These are phyloP conservation scores for Sporobolus alterniflorus DNA, from an alignment of 202 grass and related monocot species.

Conservation along the genomic window DNA sequence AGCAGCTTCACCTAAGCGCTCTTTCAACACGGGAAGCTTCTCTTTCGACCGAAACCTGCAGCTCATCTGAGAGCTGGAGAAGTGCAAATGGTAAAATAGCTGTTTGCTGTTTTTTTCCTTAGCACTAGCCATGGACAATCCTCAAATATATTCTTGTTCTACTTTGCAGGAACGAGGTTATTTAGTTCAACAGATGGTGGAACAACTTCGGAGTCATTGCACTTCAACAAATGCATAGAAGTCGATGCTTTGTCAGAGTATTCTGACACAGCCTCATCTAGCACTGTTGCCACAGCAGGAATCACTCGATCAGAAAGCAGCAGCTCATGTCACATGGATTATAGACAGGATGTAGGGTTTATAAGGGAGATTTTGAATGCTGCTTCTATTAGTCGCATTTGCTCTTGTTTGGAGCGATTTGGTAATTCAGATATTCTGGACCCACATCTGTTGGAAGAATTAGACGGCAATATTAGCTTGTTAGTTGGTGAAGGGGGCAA, in stretches of 20 bases:
- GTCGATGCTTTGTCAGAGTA: slow-evolving; percentile 57
- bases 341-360: slow-evolving; percentile 59
- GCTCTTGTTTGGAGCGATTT: slow-evolving; percentile 43
- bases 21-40: slow-evolving; percentile 64
- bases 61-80: slow-evolving; percentile 79
- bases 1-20: slow-evolving; percentile 46
- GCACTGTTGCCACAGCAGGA: slow-evolving; percentile 47
- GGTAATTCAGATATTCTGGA: slow-evolving; percentile 49
- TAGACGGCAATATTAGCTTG: slow-evolving; percentile 42
- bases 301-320: slow-evolving; percentile 65
- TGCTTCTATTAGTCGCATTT: slow-evolving; percentile 15
- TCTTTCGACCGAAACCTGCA: slow-evolving; percentile 80
- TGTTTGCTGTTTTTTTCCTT: slow-evolving; percentile 34
- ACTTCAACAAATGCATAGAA: slow-evolving; percentile 54
- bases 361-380: slow-evolving; percentile 69
- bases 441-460: slow-evolving; percentile 53
- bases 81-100: slow-evolving; percentile 66
- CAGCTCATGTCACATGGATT: slow-evolving; percentile 46
- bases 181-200: slow-evolving; percentile 48
- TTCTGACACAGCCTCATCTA: slow-evolving; percentile 76
- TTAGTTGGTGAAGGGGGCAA: slow-evolving; percentile 47
- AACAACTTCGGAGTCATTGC: slow-evolving; percentile 44
- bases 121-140: not conserved
- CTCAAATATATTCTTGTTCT: slow-evolving; percentile 25
- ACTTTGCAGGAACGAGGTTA: slow-evolving; percentile 64